Percentiles rank a stretch among this genome's conserved stretches.
phyloP scores from a whole-genome alignment of 164 flowering plant genomes.

The Aristolochia contorta region DNA sequence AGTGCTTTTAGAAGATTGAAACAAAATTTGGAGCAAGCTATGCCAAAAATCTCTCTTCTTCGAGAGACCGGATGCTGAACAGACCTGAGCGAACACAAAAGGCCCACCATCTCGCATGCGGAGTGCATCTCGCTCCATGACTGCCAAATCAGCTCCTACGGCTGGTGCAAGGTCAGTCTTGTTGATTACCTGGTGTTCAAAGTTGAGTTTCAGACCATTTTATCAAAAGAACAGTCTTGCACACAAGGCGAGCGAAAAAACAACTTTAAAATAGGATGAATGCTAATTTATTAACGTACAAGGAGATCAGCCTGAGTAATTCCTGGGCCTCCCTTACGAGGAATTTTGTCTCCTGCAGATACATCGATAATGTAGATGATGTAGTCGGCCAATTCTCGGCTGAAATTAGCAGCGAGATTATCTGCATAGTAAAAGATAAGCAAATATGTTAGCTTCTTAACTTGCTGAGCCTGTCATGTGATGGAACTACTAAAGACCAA shows the following conservation, averaged over 20 bases:
- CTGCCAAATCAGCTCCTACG: constrained; percentile 83
- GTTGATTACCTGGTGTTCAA: constrained; percentile 65
- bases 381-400: constrained; percentile 93
- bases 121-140: constrained; percentile 94
- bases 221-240: too few species aligned
- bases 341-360: constrained; percentile 94
- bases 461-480: too few species aligned
- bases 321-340: constrained; percentile 98
- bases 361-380: constrained; percentile 95
- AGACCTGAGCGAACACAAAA: constrained; percentile 92
- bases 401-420: constrained; percentile 95
- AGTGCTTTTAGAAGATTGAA: too few species aligned
- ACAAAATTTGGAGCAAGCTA: not conserved
- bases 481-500: too few species aligned
- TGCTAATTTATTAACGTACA: constrained; percentile 24
- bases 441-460: not conserved
- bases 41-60: not conserved
- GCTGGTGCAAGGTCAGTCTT: constrained; percentile 95
- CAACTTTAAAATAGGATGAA: too few species aligned
- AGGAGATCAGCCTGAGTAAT: constrained; percentile 97
- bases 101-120: constrained; percentile 99
- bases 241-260: too few species aligned
- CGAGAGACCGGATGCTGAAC: not conserved
- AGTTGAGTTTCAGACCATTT: not conserved
- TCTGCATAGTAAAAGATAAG: constrained; percentile 34